Evolutionary conservation across 345 rosid species (phyloP).

Genomic region (Populus deltoides): DNA sequence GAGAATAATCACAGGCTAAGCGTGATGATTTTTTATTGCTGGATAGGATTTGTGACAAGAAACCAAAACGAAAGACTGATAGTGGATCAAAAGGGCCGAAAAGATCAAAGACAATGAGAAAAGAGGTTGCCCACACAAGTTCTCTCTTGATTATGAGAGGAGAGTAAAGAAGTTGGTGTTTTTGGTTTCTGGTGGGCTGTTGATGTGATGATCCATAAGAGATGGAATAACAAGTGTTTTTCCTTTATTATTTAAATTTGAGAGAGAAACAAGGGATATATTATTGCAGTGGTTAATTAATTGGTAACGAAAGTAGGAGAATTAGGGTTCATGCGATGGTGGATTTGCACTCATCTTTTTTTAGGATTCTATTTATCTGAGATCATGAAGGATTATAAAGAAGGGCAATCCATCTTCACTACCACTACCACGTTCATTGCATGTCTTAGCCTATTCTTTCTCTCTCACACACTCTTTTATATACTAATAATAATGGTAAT

Average conservation of each 20-base stretch:
- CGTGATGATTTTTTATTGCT: background rate
- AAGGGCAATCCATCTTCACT: too few species aligned
- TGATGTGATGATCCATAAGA: slow-evolving; percentile 35
- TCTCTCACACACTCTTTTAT: too few species aligned
- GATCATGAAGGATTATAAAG: background rate
- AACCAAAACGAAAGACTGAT: slow-evolving; percentile 2
- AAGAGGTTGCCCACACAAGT: slow-evolving; percentile 17
- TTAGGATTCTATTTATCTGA: background rate
- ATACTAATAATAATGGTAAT: too few species aligned
- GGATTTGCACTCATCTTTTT: background rate
- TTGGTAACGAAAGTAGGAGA: background rate
- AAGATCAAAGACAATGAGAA: slow-evolving; percentile 24
- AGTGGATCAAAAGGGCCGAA: slow-evolving; percentile 1
- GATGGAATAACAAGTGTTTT: too few species aligned
- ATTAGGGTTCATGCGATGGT: too few species aligned
- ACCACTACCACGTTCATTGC: too few species aligned
- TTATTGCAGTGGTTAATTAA: too few species aligned
- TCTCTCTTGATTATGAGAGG: slow-evolving; percentile 38
- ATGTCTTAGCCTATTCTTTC: too few species aligned
- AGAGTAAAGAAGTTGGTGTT: slow-evolving; percentile 13
- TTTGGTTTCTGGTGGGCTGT: slow-evolving; percentile 10
- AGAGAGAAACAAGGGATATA: slow-evolving; percentile 3
- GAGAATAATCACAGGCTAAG: slow-evolving; percentile 49
- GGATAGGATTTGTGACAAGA: slow-evolving; percentile 1
- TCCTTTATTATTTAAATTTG: too few species aligned